Evolutionary conservation across 2,329 filamentous ascomycete species (phyloP).

Genomic region (Curvularia sp.): DNA sequence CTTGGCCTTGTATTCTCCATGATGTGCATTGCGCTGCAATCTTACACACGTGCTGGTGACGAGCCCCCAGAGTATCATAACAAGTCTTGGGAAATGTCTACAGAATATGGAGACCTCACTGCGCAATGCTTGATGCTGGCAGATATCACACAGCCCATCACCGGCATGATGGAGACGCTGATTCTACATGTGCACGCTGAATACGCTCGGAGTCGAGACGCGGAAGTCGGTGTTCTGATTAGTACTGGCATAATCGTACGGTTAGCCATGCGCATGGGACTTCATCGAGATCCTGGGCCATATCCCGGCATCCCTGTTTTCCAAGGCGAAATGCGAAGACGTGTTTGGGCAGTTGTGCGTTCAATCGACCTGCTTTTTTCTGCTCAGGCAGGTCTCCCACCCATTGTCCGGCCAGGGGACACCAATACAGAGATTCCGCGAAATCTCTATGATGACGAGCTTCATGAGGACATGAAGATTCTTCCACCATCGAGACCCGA

Average conservation of each 20-base stretch:
- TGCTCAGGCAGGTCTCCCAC: constrained; percentile 68
- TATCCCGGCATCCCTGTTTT: constrained; percentile 76
- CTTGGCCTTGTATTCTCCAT: constrained; percentile 78
- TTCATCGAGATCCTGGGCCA: constrained; percentile 78
- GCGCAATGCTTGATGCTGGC: constrained; percentile 79
- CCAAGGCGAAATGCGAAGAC: constrained; percentile 74
- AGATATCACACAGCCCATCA: constrained; percentile 77
- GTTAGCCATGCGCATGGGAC: constrained; percentile 74
- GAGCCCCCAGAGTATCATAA: constrained; percentile 80
- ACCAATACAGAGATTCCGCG: constrained; percentile 77
- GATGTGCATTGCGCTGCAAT: constrained; percentile 78
- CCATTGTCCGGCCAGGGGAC: constrained; percentile 75
- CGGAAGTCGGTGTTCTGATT: constrained; percentile 71
- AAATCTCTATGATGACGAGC: constrained; percentile 83
- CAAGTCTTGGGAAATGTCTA: constrained; percentile 60
- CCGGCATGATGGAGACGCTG: constrained; percentile 80
- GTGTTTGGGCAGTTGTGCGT: constrained; percentile 71
- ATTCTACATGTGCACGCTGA: constrained; percentile 79
- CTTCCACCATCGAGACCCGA: constrained; percentile 72
- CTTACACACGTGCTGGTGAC: constrained; percentile 79
- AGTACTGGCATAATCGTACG: constrained; percentile 67
- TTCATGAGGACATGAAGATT: constrained; percentile 71
- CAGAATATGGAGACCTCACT: constrained; percentile 71
- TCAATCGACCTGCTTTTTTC: constrained; percentile 80
- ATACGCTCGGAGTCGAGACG: constrained; percentile 75